Percentiles rank a stretch among this genome's conserved stretches.
Conservation (phyloP, 495 filamentous ascomycete genomes). For the Aspergillus affinis region DNA sequence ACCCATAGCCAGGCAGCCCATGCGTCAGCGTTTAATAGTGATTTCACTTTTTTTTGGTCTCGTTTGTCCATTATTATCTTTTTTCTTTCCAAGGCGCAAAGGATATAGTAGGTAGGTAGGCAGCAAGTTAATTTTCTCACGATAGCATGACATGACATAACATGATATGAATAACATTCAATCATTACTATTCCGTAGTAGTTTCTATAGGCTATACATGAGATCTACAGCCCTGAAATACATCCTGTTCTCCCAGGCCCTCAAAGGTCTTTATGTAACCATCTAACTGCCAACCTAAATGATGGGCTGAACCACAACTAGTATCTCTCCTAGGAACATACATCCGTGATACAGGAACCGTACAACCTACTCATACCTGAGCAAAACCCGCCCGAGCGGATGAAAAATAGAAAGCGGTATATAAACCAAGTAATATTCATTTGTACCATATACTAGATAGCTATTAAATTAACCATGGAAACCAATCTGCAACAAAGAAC, state of each 20-base stretch:
- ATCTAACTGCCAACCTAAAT: too few relatives aligned
- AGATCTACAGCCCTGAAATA: too few relatives aligned
- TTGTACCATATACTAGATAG: neutral
- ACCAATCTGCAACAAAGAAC: neutral
- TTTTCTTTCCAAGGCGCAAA: neutral
- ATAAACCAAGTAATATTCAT: neutral
- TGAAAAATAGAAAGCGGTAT: too few relatives aligned
- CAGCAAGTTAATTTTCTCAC: neutral
- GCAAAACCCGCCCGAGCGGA: too few relatives aligned
- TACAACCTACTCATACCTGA: too few relatives aligned
- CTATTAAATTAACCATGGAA: neutral
- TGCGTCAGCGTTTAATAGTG: neutral
- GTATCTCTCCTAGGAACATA: too few relatives aligned
- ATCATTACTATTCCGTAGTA: neutral
- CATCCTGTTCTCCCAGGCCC: too few relatives aligned
- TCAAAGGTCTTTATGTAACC: too few relatives aligned
- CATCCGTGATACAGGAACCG: too few relatives aligned
- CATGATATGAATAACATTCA: neutral
- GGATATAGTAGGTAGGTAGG: neutral
- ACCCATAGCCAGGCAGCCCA: neutral
- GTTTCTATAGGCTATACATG: too few relatives aligned
- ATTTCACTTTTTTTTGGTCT: slow-evolving; percentile 9
- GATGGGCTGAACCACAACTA: too few relatives aligned
- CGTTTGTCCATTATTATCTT: neutral
- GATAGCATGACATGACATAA: neutral